Base-by-base conservation (phyloP, 768 basidiomycete species). In the Vishniacozyma victoriae region DNA sequence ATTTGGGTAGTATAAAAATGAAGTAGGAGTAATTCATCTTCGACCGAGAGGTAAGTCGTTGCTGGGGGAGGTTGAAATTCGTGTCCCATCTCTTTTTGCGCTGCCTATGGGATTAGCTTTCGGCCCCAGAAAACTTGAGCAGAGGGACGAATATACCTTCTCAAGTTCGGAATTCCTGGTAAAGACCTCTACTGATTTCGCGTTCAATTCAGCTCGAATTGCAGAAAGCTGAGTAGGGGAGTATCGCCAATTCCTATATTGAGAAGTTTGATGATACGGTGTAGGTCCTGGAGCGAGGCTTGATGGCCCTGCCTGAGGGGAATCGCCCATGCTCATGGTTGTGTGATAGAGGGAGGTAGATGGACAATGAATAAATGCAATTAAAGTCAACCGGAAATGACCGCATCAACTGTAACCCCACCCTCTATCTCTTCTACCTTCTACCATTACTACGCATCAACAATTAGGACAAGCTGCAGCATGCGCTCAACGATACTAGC, bases 1-100 rank as follows among this genome's bases (percentile, higher is more conserved):
- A 91, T 82, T 73, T 90, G 91, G 39, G 81, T 79, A 53, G 86
- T 76, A 71, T 97, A 99, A 50, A 90, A 80, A 60, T 86, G 86
- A 19, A 97, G 87, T 35, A 99, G 80, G 9, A 87, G 74, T 35
- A 82, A 79, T 69, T 99, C 95, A 72, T 99, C 95, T 23, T 82
- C 76, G 1, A 88, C 79, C 37, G 72, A 78, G 22, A 92, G 76
- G 69, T 96, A 96, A 2, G 80, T 2, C 87, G 79, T 44, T 78
- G 77, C 15, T 76, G 74, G 3, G 78, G 82, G 84, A 82, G 67
- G 23, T 14, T 48, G 47, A 44, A 48, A 41, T 53, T 62, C 46
- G 54, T 60, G 39, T 60, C 59, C 57, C 14, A 64, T 53, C 23
- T 35, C 57, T 56, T 64, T 57, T 49, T 55, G 54, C 41, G 46